These are phyloP conservation scores for Ustulina deusta DNA, from an alignment of 2,329 filamentous ascomycete genomes.

Conservation along the genomic window DNA sequence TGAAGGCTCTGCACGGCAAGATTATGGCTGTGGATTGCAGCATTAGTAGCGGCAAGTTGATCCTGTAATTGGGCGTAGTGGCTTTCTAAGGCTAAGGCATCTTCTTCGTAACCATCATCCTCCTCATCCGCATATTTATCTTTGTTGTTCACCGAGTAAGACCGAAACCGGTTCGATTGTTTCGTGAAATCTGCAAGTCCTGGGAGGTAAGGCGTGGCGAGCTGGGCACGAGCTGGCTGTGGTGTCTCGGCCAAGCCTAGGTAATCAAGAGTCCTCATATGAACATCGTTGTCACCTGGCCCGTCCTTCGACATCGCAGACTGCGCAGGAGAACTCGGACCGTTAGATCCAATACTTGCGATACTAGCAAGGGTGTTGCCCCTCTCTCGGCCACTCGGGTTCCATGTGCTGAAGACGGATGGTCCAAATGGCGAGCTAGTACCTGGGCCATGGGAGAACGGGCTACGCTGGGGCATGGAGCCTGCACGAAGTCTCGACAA, in stretches of 20 bases:
- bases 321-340: slow-evolving; percentile 85
- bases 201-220: slow-evolving; percentile 80
- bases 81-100: slow-evolving; percentile 63
- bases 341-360: slow-evolving; percentile 90
- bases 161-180: slow-evolving; percentile 89
- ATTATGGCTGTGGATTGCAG: slow-evolving; percentile 89
- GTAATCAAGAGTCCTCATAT: slow-evolving; percentile 92
- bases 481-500: slow-evolving; percentile 89
- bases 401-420: slow-evolving; percentile 92
- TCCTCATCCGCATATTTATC: slow-evolving; percentile 95
- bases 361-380: slow-evolving; percentile 85
- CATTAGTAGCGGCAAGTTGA: slow-evolving; percentile 72
- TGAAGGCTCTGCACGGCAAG: slow-evolving; percentile 78
- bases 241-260: slow-evolving; percentile 94
- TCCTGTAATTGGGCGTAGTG: slow-evolving; percentile 72
- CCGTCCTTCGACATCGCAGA: slow-evolving; percentile 89
- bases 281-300: slow-evolving; percentile 85
- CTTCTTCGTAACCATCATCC: slow-evolving; percentile 78
- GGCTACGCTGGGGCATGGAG: slow-evolving; percentile 91
- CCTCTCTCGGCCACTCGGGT: slow-evolving; percentile 77
- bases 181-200: slow-evolving; percentile 81
- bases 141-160: slow-evolving; percentile 98
- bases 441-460: slow-evolving; percentile 68
- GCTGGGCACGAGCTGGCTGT: slow-evolving; percentile 78
- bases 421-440: slow-evolving; percentile 81